Conservation (phyloP, 2,329 filamentous ascomycete genomes). For the Trichoderma endophyticum region DNA sequence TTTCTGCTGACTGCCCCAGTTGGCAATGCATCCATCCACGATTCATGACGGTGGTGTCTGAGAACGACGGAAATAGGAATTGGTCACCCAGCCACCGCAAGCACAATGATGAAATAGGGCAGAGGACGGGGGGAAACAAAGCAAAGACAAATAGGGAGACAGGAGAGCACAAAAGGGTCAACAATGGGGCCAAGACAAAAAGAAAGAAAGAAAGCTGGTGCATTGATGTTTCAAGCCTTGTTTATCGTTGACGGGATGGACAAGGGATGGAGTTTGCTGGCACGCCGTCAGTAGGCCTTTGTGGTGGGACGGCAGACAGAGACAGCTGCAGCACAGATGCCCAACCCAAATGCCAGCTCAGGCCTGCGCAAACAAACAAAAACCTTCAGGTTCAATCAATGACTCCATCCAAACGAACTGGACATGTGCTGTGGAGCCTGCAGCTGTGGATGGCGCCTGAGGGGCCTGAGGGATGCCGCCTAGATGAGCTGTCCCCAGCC, state of each 20-base stretch:
- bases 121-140: not conserved
- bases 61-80: not conserved
- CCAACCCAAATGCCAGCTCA: conserved; percentile 4
- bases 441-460: conserved; percentile 15
- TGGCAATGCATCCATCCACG: not conserved
- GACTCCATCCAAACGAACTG: not conserved
- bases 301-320: not conserved
- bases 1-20: not conserved
- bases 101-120: not conserved
- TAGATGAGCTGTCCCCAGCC: conserved; percentile 13
- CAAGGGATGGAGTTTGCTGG: not conserved
- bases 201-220: not conserved
- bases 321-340: not conserved
- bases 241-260: not conserved
- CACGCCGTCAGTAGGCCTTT: not conserved
- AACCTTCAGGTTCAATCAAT: not conserved
- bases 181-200: not conserved
- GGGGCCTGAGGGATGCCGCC: not conserved
- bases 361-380: not conserved
- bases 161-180: not conserved
- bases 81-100: not conserved
- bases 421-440: conserved; percentile 3
- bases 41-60: not conserved
- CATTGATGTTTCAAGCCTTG: not conserved
- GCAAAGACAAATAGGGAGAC: not conserved